Conservation (phyloP, 345 rosid genomes). For the thale cress (Arabidopsis thaliana) region TAIR10.1 NC_003071.7:8146001-8146500, state of each 20-base stretch:
- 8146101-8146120: constrained; percentile 45
- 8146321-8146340: not conserved
- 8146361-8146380: not conserved
- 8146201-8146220: constrained; percentile 59
- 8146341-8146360: not conserved
- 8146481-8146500: no score
- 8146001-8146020: constrained; percentile 57
- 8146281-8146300: not conserved
- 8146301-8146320: constrained; percentile 3
- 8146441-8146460: no score
- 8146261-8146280: constrained; percentile 1
- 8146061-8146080: constrained; percentile 27
- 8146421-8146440: no score
- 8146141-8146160: constrained; percentile 52
- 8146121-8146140: constrained; percentile 46
- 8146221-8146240: constrained; percentile 54
- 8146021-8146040: constrained; percentile 51
- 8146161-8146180: constrained; percentile 67
- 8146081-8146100: constrained; percentile 34
- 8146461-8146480: no score
- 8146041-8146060: constrained; percentile 25
- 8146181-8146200: constrained; percentile 67
- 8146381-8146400: no score
- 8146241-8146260: constrained; percentile 11
- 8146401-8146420: no score